Evolutionary conservation across 2,329 filamentous ascomycete species (phyloP).

Genomic region (Lecanicillium sp.): DNA sequence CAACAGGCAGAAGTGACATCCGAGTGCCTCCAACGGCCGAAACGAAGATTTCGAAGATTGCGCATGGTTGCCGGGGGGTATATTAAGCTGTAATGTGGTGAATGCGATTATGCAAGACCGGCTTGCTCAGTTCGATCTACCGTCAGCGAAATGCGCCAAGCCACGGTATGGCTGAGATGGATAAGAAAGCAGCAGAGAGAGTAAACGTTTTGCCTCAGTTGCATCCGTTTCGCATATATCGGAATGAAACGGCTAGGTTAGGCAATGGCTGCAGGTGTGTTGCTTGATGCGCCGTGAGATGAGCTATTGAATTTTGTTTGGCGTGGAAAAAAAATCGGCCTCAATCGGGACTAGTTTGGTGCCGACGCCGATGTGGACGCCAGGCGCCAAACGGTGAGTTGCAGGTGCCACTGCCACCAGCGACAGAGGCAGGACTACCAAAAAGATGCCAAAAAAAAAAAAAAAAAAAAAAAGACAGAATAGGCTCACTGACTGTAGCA

Average conservation of each 20-base stretch:
- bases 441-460: not conserved
- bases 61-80: constrained; percentile 52
- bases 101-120: too few species aligned
- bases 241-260: constrained; percentile 1
- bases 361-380: too few species aligned
- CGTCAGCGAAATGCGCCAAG: too few species aligned
- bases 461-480: not conserved
- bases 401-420: not conserved
- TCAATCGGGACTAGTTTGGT: too few species aligned
- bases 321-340: too few species aligned
- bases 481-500: too few species aligned
- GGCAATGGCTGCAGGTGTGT: not conserved
- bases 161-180: too few species aligned
- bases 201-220: too few species aligned
- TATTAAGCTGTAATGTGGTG: not conserved
- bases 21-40: constrained; percentile 55
- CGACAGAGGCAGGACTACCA: not conserved
- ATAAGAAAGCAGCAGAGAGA: too few species aligned
- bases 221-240: not conserved
- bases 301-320: not conserved
- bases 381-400: too few species aligned
- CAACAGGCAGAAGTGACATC: constrained; percentile 73
- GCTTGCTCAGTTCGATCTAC: too few species aligned
- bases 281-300: constrained; percentile 3
- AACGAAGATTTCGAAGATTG: constrained; percentile 74